Conservation (phyloP, 257 asterid species). For the Verbascum thapsus region DNA sequence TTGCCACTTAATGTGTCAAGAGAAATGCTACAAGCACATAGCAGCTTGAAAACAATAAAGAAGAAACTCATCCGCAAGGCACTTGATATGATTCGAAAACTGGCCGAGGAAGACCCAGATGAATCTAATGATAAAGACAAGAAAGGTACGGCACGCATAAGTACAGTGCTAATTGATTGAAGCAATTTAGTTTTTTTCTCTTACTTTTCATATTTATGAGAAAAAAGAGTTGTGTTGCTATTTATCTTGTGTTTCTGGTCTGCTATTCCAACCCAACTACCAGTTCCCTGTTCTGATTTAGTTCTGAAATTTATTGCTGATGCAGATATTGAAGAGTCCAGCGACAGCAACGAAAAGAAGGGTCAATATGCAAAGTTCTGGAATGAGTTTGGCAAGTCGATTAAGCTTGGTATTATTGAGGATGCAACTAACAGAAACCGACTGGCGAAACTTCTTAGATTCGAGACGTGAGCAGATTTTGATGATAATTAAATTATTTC, state of each 20-base stretch:
- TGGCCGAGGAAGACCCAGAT: conserved; percentile 97
- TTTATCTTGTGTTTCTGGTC: background rate
- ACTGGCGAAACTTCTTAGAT: conserved; percentile 83
- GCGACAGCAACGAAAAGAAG: conserved; percentile 72
- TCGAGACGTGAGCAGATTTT: conserved; percentile 64
- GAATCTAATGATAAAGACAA: conserved; percentile 68
- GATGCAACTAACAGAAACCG: conserved; percentile 90
- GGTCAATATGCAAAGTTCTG: conserved; percentile 86
- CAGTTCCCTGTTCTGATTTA: conserved; percentile 1
- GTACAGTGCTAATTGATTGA: background rate
- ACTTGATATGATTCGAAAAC: conserved; percentile 91
- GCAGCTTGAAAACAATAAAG: conserved; percentile 93
- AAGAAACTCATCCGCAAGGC: conserved; percentile 97
- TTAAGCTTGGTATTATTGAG: conserved; percentile 89
- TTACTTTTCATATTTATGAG: background rate
- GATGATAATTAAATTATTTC: background rate
- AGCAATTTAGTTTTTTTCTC: background rate
- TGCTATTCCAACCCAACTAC: background rate
- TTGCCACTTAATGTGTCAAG: conserved; percentile 92
- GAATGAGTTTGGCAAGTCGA: conserved; percentile 95
- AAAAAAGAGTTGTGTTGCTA: background rate
- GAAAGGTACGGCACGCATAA: conserved; percentile 48
- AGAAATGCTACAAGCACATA: conserved; percentile 98
- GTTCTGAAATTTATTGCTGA: conserved; percentile 15
- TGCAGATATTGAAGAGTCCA: conserved; percentile 77